A percentile compares a stretch with the other conserved stretches of the same genome.
phyloP scores from a whole-genome alignment of 1,284 basidiomycete species.

The Papiliotrema terrestris region DNA sequence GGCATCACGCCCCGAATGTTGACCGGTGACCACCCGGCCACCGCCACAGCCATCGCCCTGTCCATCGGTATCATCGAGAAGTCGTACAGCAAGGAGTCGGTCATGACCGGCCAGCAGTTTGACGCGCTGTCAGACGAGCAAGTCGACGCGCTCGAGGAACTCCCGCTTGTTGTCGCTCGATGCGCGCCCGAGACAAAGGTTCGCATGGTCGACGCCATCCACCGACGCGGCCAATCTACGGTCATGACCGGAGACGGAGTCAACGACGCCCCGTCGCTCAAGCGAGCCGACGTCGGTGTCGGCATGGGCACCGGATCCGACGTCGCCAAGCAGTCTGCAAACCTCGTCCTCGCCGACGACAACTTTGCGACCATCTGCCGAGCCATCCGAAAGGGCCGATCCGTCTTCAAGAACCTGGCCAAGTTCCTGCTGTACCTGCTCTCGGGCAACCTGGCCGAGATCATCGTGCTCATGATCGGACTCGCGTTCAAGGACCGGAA shows the following conservation, averaged over 20 bases:
- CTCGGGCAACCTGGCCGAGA: constrained; percentile 61
- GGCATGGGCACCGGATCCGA: constrained; percentile 72
- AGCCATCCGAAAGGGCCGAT: constrained; percentile 64
- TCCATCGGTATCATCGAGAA: constrained; percentile 57
- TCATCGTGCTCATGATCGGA: constrained; percentile 60
- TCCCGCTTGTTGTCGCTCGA: constrained; percentile 60
- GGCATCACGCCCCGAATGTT: constrained; percentile 67
- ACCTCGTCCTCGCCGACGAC: constrained; percentile 66
- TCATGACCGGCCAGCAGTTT: constrained; percentile 61
- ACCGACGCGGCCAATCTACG: constrained; percentile 50
- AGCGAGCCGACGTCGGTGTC: constrained; percentile 61
- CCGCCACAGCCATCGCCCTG: constrained; percentile 53
- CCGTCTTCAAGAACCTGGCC: constrained; percentile 52
- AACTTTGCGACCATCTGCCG: constrained; percentile 68
- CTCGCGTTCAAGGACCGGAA: constrained; percentile 62
- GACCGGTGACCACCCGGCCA: constrained; percentile 53
- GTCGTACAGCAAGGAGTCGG: constrained; percentile 41
- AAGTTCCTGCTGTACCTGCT: constrained; percentile 55
- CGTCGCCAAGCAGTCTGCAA: constrained; percentile 60
- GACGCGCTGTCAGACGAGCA: constrained; percentile 61
- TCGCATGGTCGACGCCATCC: constrained; percentile 59
- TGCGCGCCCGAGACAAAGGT: constrained; percentile 57
- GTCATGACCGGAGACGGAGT: constrained; percentile 56
- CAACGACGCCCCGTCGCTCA: constrained; percentile 59
- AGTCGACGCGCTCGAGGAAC: constrained; percentile 56